Percentiles rank a stretch among this genome's conserved stretches.
Conservation (phyloP, 495 filamentous ascomycete genomes). For the Tricharina praecox region DNA sequence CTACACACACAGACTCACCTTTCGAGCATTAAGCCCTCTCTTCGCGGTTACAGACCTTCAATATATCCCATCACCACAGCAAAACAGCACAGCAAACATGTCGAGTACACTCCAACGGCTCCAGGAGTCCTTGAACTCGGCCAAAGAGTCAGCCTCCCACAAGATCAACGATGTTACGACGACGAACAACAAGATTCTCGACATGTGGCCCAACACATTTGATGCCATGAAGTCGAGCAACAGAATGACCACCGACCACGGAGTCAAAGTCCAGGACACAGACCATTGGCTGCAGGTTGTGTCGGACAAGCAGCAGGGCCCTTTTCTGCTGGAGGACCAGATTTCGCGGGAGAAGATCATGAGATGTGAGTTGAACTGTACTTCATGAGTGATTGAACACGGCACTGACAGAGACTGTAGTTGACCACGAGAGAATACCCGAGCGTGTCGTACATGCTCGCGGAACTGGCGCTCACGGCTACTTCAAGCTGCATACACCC, state of each 20-base stretch:
- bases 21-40: too few relatives aligned
- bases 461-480: slow-evolving; percentile 68
- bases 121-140: slow-evolving; percentile 19
- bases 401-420: slow-evolving; percentile 22
- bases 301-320: slow-evolving; percentile 43
- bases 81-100: too few relatives aligned
- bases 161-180: slow-evolving; percentile 20
- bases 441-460: slow-evolving; percentile 83
- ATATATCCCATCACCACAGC: too few relatives aligned
- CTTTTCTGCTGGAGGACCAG: slow-evolving; percentile 64
- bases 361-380: slow-evolving; percentile 3
- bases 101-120: slow-evolving; percentile 18
- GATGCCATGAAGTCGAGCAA: slow-evolving; percentile 11
- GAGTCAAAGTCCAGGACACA: slow-evolving; percentile 52
- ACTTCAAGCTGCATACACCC: slow-evolving; percentile 52
- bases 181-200: slow-evolving; percentile 26
- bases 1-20: too few relatives aligned
- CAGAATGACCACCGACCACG: slow-evolving; percentile 59
- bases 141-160: slow-evolving; percentile 15
- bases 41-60: too few relatives aligned
- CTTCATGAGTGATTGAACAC: neutral
- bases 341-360: slow-evolving; percentile 60
- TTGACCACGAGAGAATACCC: slow-evolving; percentile 78
- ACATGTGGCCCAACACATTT: slow-evolving; percentile 23
- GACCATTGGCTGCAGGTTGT: slow-evolving; percentile 64